Evolutionary conservation across 371 early-diverging fungal species (phyloP), one percentile per base, ranked within the genome.

Genomic region (Rhizopus delemar): DNA sequence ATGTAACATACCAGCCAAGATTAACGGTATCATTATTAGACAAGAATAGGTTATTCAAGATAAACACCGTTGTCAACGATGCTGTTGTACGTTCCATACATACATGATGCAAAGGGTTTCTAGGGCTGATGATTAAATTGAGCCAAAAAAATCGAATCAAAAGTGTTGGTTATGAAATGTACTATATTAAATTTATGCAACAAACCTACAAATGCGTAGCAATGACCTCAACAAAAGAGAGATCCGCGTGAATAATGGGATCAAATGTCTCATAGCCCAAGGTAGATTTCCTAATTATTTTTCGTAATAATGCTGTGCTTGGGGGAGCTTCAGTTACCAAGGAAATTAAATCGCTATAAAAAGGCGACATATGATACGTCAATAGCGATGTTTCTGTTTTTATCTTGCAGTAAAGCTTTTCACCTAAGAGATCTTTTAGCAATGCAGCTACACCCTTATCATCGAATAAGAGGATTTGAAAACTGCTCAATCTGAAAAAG

Each of bases 1-100:
- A 56, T 56, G 56, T 56, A 56, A 56, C 56, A 56, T 56, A 56
- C 48, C 56, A 46, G 56, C 38, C 48, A 46, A 56, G 36, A 56
- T 46, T 29, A 46, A 56, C 56, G 36, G 46, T 48, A 56, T 46
- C 46, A 46, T 46, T 56, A 35, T 56, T 56, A 16, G 56, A 56
- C 22, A 56, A 46, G 46, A 56, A 56, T 45, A 46, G 48, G 48
- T 34, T 46, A 56, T 46, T 46, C 53, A 41, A 53, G 38, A 53
- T 53, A 53, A 53, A 53, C 34, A 35, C 51, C 31, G 51, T 51
- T 51, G 51, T 51, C 51, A 51, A 33, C 51, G 51, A 51, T 35
- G 35, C 32, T 2, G 51, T 51, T 32, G 51, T 51, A 51, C 51
- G 51, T 51, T 51, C 51, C 51, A 51, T 51, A 51, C 51, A 51